phyloP scores from a whole-genome alignment of 2,329 filamentous ascomycete genomes.

The Elsinoe ampelina region DNA sequence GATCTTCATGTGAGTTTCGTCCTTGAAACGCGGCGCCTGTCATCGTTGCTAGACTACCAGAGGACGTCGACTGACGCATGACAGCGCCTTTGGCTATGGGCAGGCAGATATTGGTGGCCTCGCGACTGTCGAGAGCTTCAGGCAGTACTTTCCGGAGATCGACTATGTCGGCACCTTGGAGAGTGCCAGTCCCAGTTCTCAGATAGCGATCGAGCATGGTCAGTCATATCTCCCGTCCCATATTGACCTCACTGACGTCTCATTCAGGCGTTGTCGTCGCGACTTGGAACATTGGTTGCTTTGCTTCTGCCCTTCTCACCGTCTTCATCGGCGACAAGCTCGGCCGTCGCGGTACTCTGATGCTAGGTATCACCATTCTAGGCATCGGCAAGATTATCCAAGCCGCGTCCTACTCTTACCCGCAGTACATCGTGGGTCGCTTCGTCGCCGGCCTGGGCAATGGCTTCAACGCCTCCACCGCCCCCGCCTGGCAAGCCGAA shows the following conservation, averaged over 20 bases:
- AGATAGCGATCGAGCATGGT: conserved; percentile 35
- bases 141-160: conserved; percentile 35
- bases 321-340: conserved; percentile 49
- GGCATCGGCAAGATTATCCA: conserved; percentile 52
- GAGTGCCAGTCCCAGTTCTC: conserved; percentile 24
- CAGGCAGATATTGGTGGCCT: conserved; percentile 45
- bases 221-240: conserved; percentile 14
- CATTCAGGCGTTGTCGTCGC: conserved; percentile 30
- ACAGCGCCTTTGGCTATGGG: conserved; percentile 52
- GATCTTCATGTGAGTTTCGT: conserved; percentile 13
- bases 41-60: background rate
- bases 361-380: conserved; percentile 52
- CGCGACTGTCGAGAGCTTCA: conserved; percentile 57
- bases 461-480: conserved; percentile 32
- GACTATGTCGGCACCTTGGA: conserved; percentile 30
- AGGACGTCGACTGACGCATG: background rate
- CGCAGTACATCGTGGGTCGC: conserved; percentile 39
- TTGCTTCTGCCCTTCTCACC: conserved; percentile 34
- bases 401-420: conserved; percentile 39
- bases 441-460: conserved; percentile 40
- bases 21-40: background rate
- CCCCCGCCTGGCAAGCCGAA: conserved; percentile 40
- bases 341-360: conserved; percentile 48
- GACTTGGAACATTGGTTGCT: conserved; percentile 35
- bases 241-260: background rate